phyloP scores from a whole-genome alignment of 2,329 filamentous ascomycete genomes.

The Uncinocarpus reesii region DNA sequence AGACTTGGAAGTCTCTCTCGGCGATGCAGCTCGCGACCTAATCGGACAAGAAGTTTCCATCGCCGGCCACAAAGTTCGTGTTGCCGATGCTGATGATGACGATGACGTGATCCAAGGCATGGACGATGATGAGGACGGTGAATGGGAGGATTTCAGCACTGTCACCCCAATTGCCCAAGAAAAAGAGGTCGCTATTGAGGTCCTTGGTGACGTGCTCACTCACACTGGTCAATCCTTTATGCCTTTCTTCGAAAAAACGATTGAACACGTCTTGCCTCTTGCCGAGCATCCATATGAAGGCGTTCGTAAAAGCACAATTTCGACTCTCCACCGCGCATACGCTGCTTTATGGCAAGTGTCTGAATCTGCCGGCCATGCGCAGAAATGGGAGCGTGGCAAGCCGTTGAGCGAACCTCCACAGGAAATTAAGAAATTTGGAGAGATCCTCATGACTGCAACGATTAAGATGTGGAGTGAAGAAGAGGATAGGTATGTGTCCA shows the following conservation, averaged over 20 bases:
- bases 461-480: constrained; percentile 81
- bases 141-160: constrained; percentile 72
- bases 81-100: constrained; percentile 55
- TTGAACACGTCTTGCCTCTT: constrained; percentile 69
- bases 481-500: constrained; percentile 73
- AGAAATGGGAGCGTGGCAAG: constrained; percentile 81
- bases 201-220: constrained; percentile 82
- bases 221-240: constrained; percentile 72
- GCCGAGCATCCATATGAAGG: constrained; percentile 86
- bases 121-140: constrained; percentile 66
- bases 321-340: constrained; percentile 87
- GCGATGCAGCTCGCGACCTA: constrained; percentile 62
- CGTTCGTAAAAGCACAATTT: constrained; percentile 81
- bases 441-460: constrained; percentile 75
- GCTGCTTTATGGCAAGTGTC: constrained; percentile 81
- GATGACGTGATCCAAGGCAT: constrained; percentile 50
- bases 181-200: constrained; percentile 94
- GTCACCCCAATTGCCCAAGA: constrained; percentile 85
- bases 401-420: constrained; percentile 62
- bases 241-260: constrained; percentile 78
- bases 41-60: constrained; percentile 66
- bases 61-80: constrained; percentile 75
- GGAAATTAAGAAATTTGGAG: constrained; percentile 73
- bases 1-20: constrained; percentile 65
- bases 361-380: constrained; percentile 63